Conservation (phyloP, 148 eudicot species). For the Rhododendron kiyosumense region DNA sequence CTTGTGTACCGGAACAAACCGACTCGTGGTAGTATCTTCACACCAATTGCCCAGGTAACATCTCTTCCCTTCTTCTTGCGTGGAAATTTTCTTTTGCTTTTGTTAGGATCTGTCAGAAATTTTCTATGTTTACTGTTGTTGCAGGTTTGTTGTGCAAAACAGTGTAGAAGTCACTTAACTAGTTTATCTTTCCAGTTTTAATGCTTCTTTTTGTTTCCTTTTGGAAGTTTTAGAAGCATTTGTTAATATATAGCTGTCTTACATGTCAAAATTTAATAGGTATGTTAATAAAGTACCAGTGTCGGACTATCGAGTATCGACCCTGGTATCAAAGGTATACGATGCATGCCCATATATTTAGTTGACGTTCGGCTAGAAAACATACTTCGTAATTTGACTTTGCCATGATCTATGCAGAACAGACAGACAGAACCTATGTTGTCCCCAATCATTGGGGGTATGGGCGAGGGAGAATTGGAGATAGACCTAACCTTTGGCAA, state of each 20-base stretch:
- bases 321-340: background rate
- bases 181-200: background rate
- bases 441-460: too few species aligned
- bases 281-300: background rate
- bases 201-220: background rate
- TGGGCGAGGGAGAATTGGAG: too few species aligned
- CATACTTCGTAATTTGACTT: background rate
- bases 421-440: too few species aligned
- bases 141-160: background rate
- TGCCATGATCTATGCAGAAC: background rate
- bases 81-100: background rate
- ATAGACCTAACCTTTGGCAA: too few species aligned
- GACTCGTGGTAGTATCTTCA: conserved; percentile 71
- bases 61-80: background rate
- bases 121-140: background rate
- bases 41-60: conserved; percentile 69
- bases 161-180: background rate
- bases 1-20: conserved; percentile 51
- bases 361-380: background rate
- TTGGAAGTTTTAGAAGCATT: background rate
- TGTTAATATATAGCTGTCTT: too few species aligned
- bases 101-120: background rate
- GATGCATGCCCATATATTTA: background rate
- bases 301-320: background rate
- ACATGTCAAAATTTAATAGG: background rate